Evolutionary conservation across 2,329 filamentous ascomycete species (phyloP).

Genomic region (Acarospora socialis): DNA sequence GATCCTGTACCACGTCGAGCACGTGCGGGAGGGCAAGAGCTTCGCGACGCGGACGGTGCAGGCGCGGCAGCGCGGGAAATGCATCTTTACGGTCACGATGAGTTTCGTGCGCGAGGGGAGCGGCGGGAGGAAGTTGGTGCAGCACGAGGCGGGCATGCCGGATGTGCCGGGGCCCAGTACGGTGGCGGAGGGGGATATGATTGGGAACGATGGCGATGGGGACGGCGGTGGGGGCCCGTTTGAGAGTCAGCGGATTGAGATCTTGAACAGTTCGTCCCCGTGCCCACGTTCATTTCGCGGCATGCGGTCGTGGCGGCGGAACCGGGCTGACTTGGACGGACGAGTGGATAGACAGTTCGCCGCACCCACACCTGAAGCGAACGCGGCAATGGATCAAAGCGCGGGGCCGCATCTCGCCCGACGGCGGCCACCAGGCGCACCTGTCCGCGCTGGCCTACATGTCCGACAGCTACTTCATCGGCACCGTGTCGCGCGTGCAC

Average conservation of each 20-base stretch:
- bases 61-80: slow-evolving; percentile 70
- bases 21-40: slow-evolving; percentile 75
- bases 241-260: slow-evolving; percentile 41
- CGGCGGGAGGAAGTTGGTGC: slow-evolving; percentile 40
- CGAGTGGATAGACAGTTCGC: slow-evolving; percentile 27
- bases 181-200: slow-evolving; percentile 4
- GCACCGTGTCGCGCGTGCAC: slow-evolving; percentile 70
- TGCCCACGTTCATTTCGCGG: neutral
- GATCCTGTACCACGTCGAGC: slow-evolving; percentile 88
- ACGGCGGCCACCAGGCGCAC: slow-evolving; percentile 66
- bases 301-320: no score
- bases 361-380: slow-evolving; percentile 50
- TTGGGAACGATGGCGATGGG: slow-evolving; percentile 3
- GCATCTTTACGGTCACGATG: slow-evolving; percentile 92
- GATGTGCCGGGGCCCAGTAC: slow-evolving; percentile 30
- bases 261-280: slow-evolving; percentile 37
- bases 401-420: slow-evolving; percentile 55
- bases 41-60: slow-evolving; percentile 94
- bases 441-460: slow-evolving; percentile 84
- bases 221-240: slow-evolving; percentile 36
- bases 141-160: slow-evolving; percentile 53
- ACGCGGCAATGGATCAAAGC: slow-evolving; percentile 63
- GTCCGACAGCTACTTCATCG: slow-evolving; percentile 86
- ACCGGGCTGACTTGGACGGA: no score
- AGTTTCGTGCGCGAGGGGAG: slow-evolving; percentile 62